Percentiles rank a stretch among this genome's conserved stretches.
These are phyloP conservation scores for Globisporangium camurandrum DNA, from an alignment of 352 stramenopile genomes.

Conservation along the genomic window DNA sequence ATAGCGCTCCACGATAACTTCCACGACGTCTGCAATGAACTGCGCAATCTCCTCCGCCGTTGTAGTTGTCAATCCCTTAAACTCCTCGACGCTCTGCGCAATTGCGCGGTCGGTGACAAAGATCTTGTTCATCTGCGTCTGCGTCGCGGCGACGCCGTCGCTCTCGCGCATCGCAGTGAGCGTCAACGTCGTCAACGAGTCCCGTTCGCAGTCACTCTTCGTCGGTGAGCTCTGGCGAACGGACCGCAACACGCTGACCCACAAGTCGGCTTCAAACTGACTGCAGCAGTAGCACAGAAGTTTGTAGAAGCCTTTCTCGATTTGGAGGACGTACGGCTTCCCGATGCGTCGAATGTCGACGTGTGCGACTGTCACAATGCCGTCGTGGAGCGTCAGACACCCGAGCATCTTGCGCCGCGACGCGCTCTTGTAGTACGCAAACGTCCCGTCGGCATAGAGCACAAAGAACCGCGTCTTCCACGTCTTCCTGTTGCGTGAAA, in stretches of 20 bases:
- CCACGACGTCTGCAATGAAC: constrained; percentile 58
- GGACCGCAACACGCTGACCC: constrained; percentile 56
- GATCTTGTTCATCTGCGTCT: constrained; percentile 72
- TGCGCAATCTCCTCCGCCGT: constrained; percentile 41
- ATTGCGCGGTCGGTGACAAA: constrained; percentile 63
- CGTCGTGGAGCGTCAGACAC: constrained; percentile 77
- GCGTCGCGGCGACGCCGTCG: constrained; percentile 35
- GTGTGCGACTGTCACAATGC: constrained; percentile 74
- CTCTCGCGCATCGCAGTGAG: constrained; percentile 57
- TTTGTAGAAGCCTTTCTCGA: constrained; percentile 81
- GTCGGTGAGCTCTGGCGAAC: constrained; percentile 34
- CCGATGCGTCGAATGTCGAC: constrained; percentile 55
- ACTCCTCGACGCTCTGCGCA: constrained; percentile 35
- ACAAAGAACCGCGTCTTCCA: constrained; percentile 87
- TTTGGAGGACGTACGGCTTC: constrained; percentile 75
- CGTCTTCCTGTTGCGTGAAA: constrained; percentile 41
- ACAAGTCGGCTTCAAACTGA: constrained; percentile 73
- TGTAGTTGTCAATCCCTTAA: constrained; percentile 63
- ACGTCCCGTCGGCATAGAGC: constrained; percentile 69
- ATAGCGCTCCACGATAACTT: constrained; percentile 62
- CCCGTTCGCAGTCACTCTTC: constrained; percentile 45
- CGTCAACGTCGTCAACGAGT: background rate
- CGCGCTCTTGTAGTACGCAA: constrained; percentile 81
- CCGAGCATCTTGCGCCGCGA: constrained; percentile 73
- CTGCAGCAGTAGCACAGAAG: constrained; percentile 76